Percentiles rank a stretch among this genome's conserved stretches.
phyloP scores from a whole-genome alignment of 768 basidiomycete species.

The Termitomyces sp. region DNA sequence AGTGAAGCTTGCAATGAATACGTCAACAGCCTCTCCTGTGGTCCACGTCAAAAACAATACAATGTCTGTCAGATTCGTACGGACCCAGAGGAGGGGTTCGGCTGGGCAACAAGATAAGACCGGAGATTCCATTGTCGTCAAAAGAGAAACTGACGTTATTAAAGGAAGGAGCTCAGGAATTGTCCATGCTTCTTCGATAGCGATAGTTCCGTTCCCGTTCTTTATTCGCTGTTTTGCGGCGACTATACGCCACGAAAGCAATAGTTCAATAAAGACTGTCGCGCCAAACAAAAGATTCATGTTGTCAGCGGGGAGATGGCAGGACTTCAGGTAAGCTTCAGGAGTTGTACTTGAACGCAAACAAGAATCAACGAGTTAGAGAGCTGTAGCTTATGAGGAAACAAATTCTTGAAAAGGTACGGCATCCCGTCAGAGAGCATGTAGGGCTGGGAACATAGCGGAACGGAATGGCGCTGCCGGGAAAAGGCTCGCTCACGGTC shows the following conservation, averaged over 20 bases:
- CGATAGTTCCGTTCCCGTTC: conserved; percentile 31
- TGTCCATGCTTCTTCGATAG: conserved; percentile 37
- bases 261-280: not conserved
- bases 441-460: not conserved
- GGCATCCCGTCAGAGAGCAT: not conserved
- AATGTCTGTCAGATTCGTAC: not conserved
- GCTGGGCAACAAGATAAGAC: not conserved
- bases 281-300: not conserved
- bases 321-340: not conserved
- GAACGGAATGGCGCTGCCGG: not conserved
- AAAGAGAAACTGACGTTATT: conserved; percentile 16
- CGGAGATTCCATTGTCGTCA: not conserved
- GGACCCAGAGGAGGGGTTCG: conserved; percentile 18
- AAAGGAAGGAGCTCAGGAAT: conserved; percentile 26
- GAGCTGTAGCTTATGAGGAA: not conserved
- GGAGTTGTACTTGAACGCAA: no score
- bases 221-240: conserved; percentile 16
- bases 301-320: not conserved
- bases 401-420: not conserved
- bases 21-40: conserved; percentile 26
- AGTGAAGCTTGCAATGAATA: conserved; percentile 28
- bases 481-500: no score
- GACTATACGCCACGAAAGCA: not conserved
- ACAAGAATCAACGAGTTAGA: not conserved
- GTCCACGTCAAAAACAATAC: not conserved